These are phyloP conservation scores for Candida methanosorbosa DNA, from an alignment of 805 yeast genomes.

Conservation along the genomic window DNA sequence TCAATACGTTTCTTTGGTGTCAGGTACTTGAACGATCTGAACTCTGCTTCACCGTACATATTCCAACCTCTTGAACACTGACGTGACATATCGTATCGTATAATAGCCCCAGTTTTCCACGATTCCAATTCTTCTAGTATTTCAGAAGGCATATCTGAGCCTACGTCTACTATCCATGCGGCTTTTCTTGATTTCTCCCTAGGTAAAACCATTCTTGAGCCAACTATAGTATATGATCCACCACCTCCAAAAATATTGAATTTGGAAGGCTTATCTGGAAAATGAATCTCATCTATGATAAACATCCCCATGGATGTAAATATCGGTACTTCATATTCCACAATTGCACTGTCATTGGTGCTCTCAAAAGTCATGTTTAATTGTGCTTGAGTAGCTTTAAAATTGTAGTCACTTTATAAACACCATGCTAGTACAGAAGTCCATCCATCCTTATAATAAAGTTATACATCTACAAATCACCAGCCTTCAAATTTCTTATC, in stretches of 20 bases:
- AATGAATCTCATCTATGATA: slow-evolving; percentile 79
- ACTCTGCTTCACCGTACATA: slow-evolving; percentile 55
- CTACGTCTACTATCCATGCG: slow-evolving; percentile 74
- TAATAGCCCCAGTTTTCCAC: slow-evolving; percentile 58
- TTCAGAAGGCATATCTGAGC: slow-evolving; percentile 60
- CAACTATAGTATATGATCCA: slow-evolving; percentile 73
- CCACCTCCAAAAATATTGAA: slow-evolving; percentile 79
- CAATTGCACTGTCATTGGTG: neutral
- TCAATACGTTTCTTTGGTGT: slow-evolving; percentile 55
- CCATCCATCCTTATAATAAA: no score
- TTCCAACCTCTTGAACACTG: slow-evolving; percentile 80
- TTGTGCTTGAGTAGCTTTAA: no score
- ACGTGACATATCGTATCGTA: slow-evolving; percentile 43
- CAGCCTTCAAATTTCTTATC: no score
- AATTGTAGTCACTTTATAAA: no score
- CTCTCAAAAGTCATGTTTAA: no score
- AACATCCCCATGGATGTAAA: slow-evolving; percentile 80
- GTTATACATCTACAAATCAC: no score
- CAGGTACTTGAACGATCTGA: slow-evolving; percentile 49
- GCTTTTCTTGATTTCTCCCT: slow-evolving; percentile 25
- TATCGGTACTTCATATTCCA: slow-evolving; percentile 10
- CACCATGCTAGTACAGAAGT: no score
- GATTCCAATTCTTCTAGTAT: slow-evolving; percentile 34
- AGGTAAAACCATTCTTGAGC: slow-evolving; percentile 53
- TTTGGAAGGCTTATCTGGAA: slow-evolving; percentile 29